These are phyloP conservation scores for Schizosaccharomyces japonicus DNA, from an alignment of 805 yeast species.

Conservation along the genomic window DNA sequence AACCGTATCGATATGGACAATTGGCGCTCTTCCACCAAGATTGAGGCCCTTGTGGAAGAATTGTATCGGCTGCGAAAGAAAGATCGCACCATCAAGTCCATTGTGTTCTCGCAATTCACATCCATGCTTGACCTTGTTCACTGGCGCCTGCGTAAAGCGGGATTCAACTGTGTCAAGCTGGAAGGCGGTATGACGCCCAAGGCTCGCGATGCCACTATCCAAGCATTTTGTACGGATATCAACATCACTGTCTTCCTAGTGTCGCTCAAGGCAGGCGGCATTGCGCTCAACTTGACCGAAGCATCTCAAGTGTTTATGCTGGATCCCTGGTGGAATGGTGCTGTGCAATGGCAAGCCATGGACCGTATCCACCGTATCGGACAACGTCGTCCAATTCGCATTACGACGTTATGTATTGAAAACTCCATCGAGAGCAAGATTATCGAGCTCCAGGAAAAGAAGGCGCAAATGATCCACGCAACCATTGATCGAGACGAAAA, in stretches of 20 bases:
- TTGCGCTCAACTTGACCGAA: conserved; percentile 83
- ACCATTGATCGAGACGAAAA: conserved; percentile 81
- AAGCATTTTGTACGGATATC: conserved; percentile 77
- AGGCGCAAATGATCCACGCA: conserved; percentile 94
- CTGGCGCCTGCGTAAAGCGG: conserved; percentile 86
- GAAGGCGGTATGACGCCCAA: conserved; percentile 95
- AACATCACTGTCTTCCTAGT: conserved; percentile 83
- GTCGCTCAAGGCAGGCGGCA: conserved; percentile 95
- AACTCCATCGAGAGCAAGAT: conserved; percentile 93
- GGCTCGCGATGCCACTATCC: conserved; percentile 78
- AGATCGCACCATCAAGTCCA: conserved; percentile 70
- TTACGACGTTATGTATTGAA: conserved; percentile 79
- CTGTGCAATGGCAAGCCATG: conserved; percentile 94
- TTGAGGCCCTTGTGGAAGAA: conserved; percentile 88
- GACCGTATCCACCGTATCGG: conserved; percentile 97
- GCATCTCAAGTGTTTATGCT: conserved; percentile 87
- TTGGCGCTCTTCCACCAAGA: conserved; percentile 89
- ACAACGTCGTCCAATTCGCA: conserved; percentile 78
- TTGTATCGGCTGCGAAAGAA: conserved; percentile 69
- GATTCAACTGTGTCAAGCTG: conserved; percentile 76
- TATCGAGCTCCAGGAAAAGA: conserved; percentile 85
- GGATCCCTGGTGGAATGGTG: conserved; percentile 99
- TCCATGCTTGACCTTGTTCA: conserved; percentile 89
- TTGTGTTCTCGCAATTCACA: conserved; percentile 92
- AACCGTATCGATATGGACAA: conserved; percentile 61